Evolutionary conservation across 352 stramenopile genomes (phyloP).

Genomic region (Aphanomyces stellatus): DNA sequence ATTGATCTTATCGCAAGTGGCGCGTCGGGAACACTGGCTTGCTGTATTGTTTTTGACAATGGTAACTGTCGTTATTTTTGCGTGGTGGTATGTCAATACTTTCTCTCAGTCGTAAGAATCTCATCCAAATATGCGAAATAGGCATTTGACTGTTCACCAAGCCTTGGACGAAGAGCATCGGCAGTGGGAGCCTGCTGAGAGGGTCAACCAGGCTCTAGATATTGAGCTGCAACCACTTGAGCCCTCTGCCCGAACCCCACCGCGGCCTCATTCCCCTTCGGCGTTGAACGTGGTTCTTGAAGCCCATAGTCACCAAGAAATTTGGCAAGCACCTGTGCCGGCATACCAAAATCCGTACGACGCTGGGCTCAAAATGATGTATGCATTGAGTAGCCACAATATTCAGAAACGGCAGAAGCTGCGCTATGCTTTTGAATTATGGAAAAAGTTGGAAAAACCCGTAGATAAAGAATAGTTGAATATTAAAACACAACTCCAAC

Average conservation of each 20-base stretch:
- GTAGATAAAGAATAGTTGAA: background rate
- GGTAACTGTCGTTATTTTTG: background rate
- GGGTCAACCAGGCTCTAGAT: too few species aligned
- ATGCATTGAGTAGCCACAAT: background rate
- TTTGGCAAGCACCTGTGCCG: background rate
- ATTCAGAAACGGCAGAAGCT: background rate
- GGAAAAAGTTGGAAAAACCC: background rate
- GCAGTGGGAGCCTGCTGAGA: background rate
- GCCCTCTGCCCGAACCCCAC: background rate
- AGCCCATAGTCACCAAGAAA: background rate
- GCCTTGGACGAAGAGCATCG: background rate
- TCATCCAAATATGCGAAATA: background rate
- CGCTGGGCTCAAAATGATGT: background rate
- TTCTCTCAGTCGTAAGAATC: too few species aligned
- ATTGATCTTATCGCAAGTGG: background rate
- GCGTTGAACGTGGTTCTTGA: background rate
- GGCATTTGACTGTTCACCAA: background rate
- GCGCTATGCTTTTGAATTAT: background rate
- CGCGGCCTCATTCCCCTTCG: background rate
- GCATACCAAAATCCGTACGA: constrained; percentile 9
- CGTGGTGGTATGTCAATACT: too few species aligned
- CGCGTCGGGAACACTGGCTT: background rate
- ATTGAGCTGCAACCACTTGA: background rate
- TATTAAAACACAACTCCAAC: background rate
- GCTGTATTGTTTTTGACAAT: background rate